Conservation (phyloP, 2,329 filamentous ascomycete species). For the Fonsecaea pedrosoi region DNA sequence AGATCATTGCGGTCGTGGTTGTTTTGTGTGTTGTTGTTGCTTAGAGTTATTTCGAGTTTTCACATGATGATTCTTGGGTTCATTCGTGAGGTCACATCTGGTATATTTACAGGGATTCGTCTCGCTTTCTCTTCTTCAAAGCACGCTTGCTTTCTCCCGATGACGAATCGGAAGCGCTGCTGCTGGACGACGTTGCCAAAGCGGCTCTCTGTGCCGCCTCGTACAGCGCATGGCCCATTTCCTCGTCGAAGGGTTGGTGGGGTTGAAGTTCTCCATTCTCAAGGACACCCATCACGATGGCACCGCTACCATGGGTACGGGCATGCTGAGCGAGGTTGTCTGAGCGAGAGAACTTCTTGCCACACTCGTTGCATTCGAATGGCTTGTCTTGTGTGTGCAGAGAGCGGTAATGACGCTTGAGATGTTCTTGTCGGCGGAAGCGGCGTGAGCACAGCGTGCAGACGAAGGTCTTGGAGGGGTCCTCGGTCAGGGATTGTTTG, state of each 20-base stretch:
- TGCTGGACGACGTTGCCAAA: constrained; percentile 60
- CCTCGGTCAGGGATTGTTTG: constrained; percentile 97
- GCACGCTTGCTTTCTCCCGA: constrained; percentile 55
- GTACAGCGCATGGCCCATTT: constrained; percentile 80
- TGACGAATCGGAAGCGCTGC: constrained; percentile 45
- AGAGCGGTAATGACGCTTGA: constrained; percentile 98
- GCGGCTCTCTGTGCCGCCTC: constrained; percentile 77
- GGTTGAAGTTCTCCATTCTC: constrained; percentile 68
- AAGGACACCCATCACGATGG: constrained; percentile 87
- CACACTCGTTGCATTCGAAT: constrained; percentile 95
- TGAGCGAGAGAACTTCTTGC: constrained; percentile 98
- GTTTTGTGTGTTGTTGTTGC: constrained; percentile 27
- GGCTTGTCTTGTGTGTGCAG: constrained; percentile 99
- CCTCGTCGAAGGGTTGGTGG: constrained; percentile 60
- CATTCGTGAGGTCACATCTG: constrained; percentile 34
- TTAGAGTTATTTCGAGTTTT: constrained; percentile 29
- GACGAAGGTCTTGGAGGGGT: constrained; percentile 97
- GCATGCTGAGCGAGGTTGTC: constrained; percentile 98
- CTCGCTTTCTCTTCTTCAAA: constrained; percentile 81
- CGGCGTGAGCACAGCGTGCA: constrained; percentile 95
- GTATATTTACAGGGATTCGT: constrained; percentile 50
- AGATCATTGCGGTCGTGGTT: constrained; percentile 37
- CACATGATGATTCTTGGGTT: constrained; percentile 31
- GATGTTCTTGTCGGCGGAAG: constrained; percentile 96
- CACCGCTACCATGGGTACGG: constrained; percentile 87